A percentile compares a stretch with the other conserved stretches of the same genome.
Conservation (phyloP, 2,329 filamentous ascomycete species). For the Sporothrix brunneoviolacea region DNA sequence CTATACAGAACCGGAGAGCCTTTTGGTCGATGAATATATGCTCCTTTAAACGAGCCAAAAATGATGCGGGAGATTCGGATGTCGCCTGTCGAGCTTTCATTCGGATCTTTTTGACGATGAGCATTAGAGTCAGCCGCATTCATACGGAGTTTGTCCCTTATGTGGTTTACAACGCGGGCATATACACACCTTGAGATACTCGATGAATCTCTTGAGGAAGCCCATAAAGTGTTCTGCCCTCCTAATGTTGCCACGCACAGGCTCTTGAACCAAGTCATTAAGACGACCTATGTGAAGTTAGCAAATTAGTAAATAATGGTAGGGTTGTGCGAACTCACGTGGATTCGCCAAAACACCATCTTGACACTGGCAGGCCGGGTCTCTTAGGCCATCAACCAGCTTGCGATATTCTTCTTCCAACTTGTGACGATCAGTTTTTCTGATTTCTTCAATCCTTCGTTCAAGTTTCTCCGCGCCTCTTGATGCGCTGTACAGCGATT, state of each 20-base stretch:
- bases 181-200: slow-evolving; percentile 71
- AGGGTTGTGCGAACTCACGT: slow-evolving; percentile 29
- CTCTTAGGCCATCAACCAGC: slow-evolving; percentile 82
- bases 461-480: slow-evolving; percentile 88
- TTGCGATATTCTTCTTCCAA: slow-evolving; percentile 94
- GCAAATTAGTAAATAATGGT: too few relatives aligned
- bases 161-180: not conserved
- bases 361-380: slow-evolving; percentile 84
- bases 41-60: slow-evolving; percentile 85
- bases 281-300: slow-evolving; percentile 65
- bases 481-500: slow-evolving; percentile 84
- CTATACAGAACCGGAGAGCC: slow-evolving; percentile 87
- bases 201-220: slow-evolving; percentile 93
- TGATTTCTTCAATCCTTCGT: slow-evolving; percentile 86
- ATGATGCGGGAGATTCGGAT: slow-evolving; percentile 91
- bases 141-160: not conserved
- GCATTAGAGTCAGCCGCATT: too few relatives aligned
- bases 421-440: slow-evolving; percentile 89
- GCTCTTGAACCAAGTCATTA: slow-evolving; percentile 90
- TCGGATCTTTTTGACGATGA: slow-evolving; percentile 66
- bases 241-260: slow-evolving; percentile 92
- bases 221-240: slow-evolving; percentile 93
- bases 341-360: slow-evolving; percentile 97
- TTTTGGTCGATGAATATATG: slow-evolving; percentile 98
- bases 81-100: slow-evolving; percentile 99